Evolutionary conservation across 2,329 filamentous ascomycete genomes (phyloP).

Genomic region (Cladosporium sp.): DNA sequence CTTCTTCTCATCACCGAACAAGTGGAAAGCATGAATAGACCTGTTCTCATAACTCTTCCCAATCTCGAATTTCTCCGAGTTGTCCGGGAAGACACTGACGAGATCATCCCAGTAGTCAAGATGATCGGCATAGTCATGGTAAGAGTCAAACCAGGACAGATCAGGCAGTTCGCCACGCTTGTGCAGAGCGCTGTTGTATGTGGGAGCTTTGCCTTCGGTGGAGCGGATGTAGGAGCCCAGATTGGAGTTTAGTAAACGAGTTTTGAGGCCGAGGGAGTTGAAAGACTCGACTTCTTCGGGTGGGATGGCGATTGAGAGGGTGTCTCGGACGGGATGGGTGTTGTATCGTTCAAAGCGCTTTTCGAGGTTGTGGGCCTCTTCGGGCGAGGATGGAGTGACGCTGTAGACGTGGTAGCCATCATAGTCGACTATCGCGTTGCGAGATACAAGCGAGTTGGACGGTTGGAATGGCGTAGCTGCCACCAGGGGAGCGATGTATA

Average conservation of each 20-base stretch:
- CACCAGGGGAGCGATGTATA: background rate
- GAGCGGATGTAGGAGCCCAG: constrained; percentile 45
- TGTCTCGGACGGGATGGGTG: constrained; percentile 37
- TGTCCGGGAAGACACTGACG: constrained; percentile 47
- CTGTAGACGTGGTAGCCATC: constrained; percentile 45
- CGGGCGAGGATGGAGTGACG: background rate
- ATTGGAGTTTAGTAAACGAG: constrained; percentile 45
- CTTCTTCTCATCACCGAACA: constrained; percentile 50
- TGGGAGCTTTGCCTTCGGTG: constrained; percentile 9
- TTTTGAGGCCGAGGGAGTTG: constrained; percentile 39
- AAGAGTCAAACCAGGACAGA: constrained; percentile 55
- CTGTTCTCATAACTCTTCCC: constrained; percentile 53
- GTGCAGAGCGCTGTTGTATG: constrained; percentile 18
- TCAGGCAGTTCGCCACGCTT: constrained; percentile 28
- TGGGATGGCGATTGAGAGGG: constrained; percentile 25
- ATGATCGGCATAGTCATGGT: constrained; percentile 58
- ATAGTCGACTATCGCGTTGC: constrained; percentile 37
- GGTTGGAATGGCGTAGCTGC: background rate
- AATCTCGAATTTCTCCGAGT: constrained; percentile 53
- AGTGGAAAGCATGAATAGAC: constrained; percentile 52
- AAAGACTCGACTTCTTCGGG: constrained; percentile 29
- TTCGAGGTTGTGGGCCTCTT: constrained; percentile 10
- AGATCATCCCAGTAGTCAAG: constrained; percentile 53
- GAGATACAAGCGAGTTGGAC: background rate
- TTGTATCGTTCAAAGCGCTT: constrained; percentile 42